These are phyloP conservation scores for Tuber borchii DNA, from an alignment of 495 filamentous ascomycete genomes.

Conservation along the genomic window DNA sequence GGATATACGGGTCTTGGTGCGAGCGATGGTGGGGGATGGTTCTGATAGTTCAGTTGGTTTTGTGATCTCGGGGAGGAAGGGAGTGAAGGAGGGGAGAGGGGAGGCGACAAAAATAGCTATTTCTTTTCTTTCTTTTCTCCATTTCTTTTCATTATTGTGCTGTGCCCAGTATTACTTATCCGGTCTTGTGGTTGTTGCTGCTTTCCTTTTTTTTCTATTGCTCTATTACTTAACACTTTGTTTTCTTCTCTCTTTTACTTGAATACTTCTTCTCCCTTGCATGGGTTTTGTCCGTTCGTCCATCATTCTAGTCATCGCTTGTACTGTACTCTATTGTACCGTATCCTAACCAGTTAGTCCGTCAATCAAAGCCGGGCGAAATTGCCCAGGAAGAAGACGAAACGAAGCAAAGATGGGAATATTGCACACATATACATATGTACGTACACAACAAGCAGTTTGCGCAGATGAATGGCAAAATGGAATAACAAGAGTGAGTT, in stretches of 20 bases:
- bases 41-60: constrained; percentile 14
- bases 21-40: constrained; percentile 34
- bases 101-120: background rate
- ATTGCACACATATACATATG: background rate
- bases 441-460: background rate
- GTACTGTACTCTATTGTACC: background rate
- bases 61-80: background rate
- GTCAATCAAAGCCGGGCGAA: background rate
- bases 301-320: background rate
- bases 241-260: background rate
- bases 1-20: constrained; percentile 20
- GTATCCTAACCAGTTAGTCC: background rate
- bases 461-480: background rate
- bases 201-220: background rate
- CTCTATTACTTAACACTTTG: background rate
- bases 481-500: too few species aligned
- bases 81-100: background rate
- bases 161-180: background rate
- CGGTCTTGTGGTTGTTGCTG: background rate
- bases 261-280: background rate
- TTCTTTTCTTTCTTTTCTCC: background rate
- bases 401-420: background rate
- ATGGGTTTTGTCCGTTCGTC: background rate
- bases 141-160: background rate
- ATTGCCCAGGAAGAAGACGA: background rate